A percentile compares a stretch with the other conserved stretches of the same genome.
These are phyloP conservation scores for Harringtonia aguacate DNA, from an alignment of 2,329 filamentous ascomycete species.

Conservation along the genomic window DNA sequence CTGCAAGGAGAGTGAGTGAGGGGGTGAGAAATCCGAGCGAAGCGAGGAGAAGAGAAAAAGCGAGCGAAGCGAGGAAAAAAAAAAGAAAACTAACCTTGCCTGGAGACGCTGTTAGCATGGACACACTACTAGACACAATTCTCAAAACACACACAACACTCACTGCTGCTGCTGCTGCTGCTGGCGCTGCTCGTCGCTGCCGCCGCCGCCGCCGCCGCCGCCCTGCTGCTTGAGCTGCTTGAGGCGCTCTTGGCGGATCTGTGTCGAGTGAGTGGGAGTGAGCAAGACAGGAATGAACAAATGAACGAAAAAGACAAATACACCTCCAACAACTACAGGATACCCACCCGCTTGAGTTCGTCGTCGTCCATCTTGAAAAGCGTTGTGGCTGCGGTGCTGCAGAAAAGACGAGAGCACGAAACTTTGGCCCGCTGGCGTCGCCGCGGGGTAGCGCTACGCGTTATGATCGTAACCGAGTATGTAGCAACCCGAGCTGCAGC, in stretches of 20 bases:
- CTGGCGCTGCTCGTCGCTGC: conserved; percentile 40
- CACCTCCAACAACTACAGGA: too few species aligned
- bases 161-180: conserved; percentile 50
- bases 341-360: conserved; percentile 25
- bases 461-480: too few species aligned
- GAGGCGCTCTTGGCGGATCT: conserved; percentile 88
- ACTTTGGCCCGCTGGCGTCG: too few species aligned
- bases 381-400: too few species aligned
- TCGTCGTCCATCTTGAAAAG: conserved; percentile 23
- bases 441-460: too few species aligned
- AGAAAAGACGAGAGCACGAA: too few species aligned
- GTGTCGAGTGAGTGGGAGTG: too few species aligned
- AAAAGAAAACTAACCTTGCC: background rate
- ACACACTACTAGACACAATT: background rate
- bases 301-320: too few species aligned
- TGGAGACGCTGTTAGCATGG: background rate
- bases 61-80: background rate
- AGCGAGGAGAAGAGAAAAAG: background rate
- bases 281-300: too few species aligned
- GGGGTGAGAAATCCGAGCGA: conserved; percentile 6
- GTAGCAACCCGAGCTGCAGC: too few species aligned
- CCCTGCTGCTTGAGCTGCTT: conserved; percentile 79
- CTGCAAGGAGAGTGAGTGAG: conserved; percentile 18
- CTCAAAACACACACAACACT: conserved; percentile 18
- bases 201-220: conserved; percentile 34